Conservation (phyloP, 306 rosid species). For the Elaeagnus macrophylla region DNA sequence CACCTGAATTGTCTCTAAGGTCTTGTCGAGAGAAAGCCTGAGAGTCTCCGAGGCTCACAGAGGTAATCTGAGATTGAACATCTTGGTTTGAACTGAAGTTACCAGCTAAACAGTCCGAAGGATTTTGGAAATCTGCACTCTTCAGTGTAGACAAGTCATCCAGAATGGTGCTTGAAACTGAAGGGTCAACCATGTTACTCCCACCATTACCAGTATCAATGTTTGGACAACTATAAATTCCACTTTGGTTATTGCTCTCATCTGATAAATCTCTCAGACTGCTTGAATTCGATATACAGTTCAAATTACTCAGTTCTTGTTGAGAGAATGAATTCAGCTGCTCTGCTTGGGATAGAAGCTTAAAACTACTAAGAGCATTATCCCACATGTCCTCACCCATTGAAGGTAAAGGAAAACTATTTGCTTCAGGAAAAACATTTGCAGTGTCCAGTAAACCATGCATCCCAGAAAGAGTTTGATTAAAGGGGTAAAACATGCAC, state of each 20-base stretch:
- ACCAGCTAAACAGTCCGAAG: conserved; percentile 48
- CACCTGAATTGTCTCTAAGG: conserved; percentile 56
- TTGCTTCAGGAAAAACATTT: conserved; percentile 36
- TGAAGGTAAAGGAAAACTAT: conserved; percentile 38
- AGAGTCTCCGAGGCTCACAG: conserved; percentile 64
- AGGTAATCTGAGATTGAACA: conserved; percentile 90
- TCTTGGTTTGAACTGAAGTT: conserved; percentile 82
- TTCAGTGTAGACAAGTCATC: conserved; percentile 60
- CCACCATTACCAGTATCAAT: conserved; percentile 50
- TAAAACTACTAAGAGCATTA: conserved; percentile 41
- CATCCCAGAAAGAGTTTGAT: conserved; percentile 33
- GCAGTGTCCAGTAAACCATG: conserved; percentile 31
- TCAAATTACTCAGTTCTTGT: conserved; percentile 33
- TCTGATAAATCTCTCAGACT: conserved; percentile 57
- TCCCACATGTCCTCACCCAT: conserved; percentile 70
- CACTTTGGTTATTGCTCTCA: conserved; percentile 85
- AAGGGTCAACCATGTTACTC: conserved; percentile 50
- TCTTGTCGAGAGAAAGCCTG: conserved; percentile 64
- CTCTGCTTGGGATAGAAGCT: conserved; percentile 37
- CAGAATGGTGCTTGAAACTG: conserved; percentile 59
- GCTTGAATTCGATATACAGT: conserved; percentile 37
- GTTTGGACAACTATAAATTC: conserved; percentile 43
- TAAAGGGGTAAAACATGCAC: conserved; percentile 43
- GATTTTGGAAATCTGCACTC: conserved; percentile 47
- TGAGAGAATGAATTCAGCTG: conserved; percentile 39